Conservation (phyloP, 495 filamentous ascomycete species). For the Saxophila tyrrhenica region DNA sequence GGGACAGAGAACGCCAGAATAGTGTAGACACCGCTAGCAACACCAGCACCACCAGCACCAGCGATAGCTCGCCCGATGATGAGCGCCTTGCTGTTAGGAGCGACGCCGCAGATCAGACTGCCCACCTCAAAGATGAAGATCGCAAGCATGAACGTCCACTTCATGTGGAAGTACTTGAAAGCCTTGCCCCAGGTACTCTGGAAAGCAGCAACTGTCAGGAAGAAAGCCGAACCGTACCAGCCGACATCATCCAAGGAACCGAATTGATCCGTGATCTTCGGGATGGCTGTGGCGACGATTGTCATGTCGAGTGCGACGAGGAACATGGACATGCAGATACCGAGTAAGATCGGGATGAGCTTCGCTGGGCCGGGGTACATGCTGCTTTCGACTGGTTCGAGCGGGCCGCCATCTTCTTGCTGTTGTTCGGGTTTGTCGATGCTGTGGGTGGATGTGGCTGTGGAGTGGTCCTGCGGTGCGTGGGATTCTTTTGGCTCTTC, state of each 20-base stretch:
- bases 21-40: constrained; percentile 70
- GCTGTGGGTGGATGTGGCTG: not conserved
- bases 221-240: constrained; percentile 64
- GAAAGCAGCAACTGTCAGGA: constrained; percentile 54
- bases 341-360: constrained; percentile 4
- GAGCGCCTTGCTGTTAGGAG: constrained; percentile 59
- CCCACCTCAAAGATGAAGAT: constrained; percentile 60
- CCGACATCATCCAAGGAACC: constrained; percentile 66
- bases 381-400: constrained; percentile 2
- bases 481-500: not conserved
- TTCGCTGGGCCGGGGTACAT: constrained; percentile 2
- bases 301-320: constrained; percentile 31
- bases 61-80: constrained; percentile 80
- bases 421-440: not conserved
- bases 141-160: constrained; percentile 54
- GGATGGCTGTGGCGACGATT: constrained; percentile 77
- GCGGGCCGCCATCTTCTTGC: not conserved
- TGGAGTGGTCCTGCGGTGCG: not conserved
- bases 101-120: constrained; percentile 62
- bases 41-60: constrained; percentile 67
- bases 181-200: constrained; percentile 34
- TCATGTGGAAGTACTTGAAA: constrained; percentile 32
- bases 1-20: constrained; percentile 71
- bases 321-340: constrained; percentile 2
- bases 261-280: constrained; percentile 71